A percentile compares a stretch with the other conserved stretches of the same genome.
phyloP scores from a whole-genome alignment of 768 basidiomycete genomes.

The Leucosporidium creatinivorum region DNA sequence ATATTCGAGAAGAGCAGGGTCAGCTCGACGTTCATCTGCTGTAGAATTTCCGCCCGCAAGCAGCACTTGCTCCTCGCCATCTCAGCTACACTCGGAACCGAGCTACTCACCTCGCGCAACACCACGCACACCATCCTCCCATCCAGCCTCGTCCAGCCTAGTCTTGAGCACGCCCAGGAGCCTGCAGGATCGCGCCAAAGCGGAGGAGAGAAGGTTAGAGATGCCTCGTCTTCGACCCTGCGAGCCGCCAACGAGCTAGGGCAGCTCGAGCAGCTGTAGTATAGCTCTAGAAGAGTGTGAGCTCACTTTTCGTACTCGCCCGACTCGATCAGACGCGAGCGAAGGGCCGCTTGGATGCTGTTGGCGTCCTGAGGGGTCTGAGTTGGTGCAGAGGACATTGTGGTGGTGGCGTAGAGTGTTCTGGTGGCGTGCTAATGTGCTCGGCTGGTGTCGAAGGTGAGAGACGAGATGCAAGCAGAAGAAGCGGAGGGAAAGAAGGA shows the following conservation, averaged over 20 bases:
- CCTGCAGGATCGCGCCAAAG: background rate
- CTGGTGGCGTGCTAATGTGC: too few relatives aligned
- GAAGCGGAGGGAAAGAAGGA: background rate
- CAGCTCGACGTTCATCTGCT: background rate
- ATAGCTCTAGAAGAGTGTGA: too few relatives aligned
- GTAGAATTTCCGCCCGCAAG: background rate
- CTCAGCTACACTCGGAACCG: background rate
- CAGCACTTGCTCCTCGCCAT: background rate
- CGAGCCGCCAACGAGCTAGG: too few relatives aligned
- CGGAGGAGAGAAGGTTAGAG: background rate
- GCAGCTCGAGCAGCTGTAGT: background rate
- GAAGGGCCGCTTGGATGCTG: constrained; percentile 8
- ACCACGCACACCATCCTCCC: constrained; percentile 77
- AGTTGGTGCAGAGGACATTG: background rate
- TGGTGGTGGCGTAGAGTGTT: background rate
- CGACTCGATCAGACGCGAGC: constrained; percentile 15
- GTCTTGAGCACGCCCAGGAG: constrained; percentile 69
- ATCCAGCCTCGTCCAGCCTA: constrained; percentile 77
- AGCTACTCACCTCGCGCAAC: constrained; percentile 38
- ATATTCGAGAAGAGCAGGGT: background rate
- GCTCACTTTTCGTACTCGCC: constrained; percentile 27
- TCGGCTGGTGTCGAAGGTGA: background rate
- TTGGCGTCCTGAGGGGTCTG: background rate
- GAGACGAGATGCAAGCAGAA: background rate
- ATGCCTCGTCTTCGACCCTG: background rate